phyloP scores from a whole-genome alignment of 129 eudicot genomes.

The Logfia minima region DNA sequence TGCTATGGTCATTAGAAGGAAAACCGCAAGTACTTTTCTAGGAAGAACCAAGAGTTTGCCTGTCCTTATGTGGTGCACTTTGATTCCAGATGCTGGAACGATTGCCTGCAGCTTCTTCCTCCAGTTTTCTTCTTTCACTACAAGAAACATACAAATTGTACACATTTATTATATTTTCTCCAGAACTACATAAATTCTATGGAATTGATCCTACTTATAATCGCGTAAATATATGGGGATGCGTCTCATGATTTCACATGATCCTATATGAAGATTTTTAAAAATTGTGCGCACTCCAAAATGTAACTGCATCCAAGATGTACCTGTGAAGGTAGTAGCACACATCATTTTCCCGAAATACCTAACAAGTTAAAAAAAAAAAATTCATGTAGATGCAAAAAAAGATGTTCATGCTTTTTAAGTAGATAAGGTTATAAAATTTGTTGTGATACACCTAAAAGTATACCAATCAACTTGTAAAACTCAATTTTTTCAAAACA shows the following conservation, averaged over 20 bases:
- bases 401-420: too few species aligned
- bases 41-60: constrained; percentile 62
- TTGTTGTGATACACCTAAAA: neutral
- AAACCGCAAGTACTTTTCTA: constrained; percentile 62
- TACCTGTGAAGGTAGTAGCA: too few species aligned
- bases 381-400: too few species aligned
- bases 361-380: too few species aligned
- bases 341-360: too few species aligned
- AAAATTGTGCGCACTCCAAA: too few species aligned
- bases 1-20: constrained; percentile 85
- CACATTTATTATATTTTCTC: neutral
- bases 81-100: constrained; percentile 63
- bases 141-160: neutral
- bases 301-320: too few species aligned
- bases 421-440: too few species aligned
- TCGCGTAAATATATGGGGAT: neutral
- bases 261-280: too few species aligned
- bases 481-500: neutral
- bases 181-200: neutral
- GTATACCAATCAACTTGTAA: neutral
- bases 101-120: constrained; percentile 60
- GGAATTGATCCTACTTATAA: neutral
- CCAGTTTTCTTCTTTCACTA: constrained; percentile 49
- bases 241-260: too few species aligned
- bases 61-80: constrained; percentile 63